Conservation (phyloP, 2,329 filamentous ascomycete genomes). For the Aspergillus ochraceoroseus region DNA sequence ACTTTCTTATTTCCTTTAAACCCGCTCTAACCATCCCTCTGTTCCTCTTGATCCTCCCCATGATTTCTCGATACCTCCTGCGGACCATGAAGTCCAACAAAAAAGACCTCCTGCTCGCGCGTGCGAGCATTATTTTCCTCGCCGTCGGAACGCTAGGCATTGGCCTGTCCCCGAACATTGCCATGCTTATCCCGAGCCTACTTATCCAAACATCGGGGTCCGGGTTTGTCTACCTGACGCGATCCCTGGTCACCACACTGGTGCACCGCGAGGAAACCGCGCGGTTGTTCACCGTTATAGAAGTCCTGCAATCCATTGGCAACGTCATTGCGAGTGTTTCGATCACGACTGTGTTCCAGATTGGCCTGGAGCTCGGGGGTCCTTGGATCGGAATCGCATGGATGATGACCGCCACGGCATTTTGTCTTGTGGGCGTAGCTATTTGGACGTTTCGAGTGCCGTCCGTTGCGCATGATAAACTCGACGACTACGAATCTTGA, state of each 20-base stretch:
- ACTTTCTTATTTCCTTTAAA: constrained; percentile 45
- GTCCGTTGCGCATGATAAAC: constrained; percentile 9
- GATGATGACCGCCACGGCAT: constrained; percentile 38
- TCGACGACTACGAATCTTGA: constrained; percentile 4
- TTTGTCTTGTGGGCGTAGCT: constrained; percentile 29
- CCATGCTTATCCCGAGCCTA: constrained; percentile 43
- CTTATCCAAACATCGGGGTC: constrained; percentile 48
- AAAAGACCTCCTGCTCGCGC: constrained; percentile 47
- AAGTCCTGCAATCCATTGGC: constrained; percentile 47
- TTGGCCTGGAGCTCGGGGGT: constrained; percentile 45
- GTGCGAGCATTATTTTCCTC: constrained; percentile 44
- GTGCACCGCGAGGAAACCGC: constrained; percentile 48
- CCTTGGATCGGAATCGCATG: constrained; percentile 49
- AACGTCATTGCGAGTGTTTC: constrained; percentile 46
- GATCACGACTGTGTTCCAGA: constrained; percentile 45
- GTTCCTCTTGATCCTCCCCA: constrained; percentile 46
- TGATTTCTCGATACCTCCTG: constrained; percentile 38
- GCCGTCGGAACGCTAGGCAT: constrained; percentile 45
- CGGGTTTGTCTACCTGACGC: constrained; percentile 46
- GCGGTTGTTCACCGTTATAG: constrained; percentile 48
- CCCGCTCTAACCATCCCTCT: constrained; percentile 47
- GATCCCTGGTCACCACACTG: constrained; percentile 47
- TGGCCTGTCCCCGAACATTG: constrained; percentile 43
- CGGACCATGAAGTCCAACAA: constrained; percentile 35
- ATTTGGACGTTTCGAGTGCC: constrained; percentile 30